Base-by-base conservation (phyloP, 1,284 basidiomycete species). In the Sanguinoderma infundibulare region DNA sequence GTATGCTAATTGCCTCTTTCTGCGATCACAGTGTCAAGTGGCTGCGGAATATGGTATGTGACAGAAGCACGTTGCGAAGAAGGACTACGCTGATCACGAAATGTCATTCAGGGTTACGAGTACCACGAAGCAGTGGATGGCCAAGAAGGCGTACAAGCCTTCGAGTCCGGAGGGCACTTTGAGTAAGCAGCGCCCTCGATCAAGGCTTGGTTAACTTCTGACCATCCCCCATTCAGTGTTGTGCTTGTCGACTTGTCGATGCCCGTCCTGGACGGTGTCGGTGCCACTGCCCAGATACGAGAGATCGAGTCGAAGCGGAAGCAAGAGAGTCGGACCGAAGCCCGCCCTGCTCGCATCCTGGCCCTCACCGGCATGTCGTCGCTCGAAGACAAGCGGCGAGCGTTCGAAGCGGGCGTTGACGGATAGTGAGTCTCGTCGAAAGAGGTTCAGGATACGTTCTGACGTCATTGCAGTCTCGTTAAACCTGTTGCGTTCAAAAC, bases 301-400 rank as follows among this genome's bases (percentile, higher is more conserved):
- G 80, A 84, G 62, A 83, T 96, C 47, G 96, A 98, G 76, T 78
- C 83, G 7, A 76, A 73, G 40, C 82, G 87, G 17, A 72, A 72
- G 20, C 64, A 69, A 17, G 61, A 61, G 2, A 72, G 66, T 12
- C 67, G 66, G 55, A 15, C 55, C 30, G 44, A 34, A 22, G 1
- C 56, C 42, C 72, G 72, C 36, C 71, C 81, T 20, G 77, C 83
- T 38, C 88, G 92, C 66, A 96, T 98, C 58, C 83, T 98, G 59
- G 96, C 96, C 5, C 77, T 98, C 60, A 98, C 96, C 0, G 96
- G 96, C 10, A 90, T 95, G 83, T 96, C 95, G 8, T 94, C 95
- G 10, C 78, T 92, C 3, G 96, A 98, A 73, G 95, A 98, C 74
- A 96, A 97, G 76, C 84, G 94, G 24, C 83, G 87, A 68, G 96